These are phyloP conservation scores for Pythium myriotylum DNA, from an alignment of 352 stramenopile species.

Conservation along the genomic window DNA sequence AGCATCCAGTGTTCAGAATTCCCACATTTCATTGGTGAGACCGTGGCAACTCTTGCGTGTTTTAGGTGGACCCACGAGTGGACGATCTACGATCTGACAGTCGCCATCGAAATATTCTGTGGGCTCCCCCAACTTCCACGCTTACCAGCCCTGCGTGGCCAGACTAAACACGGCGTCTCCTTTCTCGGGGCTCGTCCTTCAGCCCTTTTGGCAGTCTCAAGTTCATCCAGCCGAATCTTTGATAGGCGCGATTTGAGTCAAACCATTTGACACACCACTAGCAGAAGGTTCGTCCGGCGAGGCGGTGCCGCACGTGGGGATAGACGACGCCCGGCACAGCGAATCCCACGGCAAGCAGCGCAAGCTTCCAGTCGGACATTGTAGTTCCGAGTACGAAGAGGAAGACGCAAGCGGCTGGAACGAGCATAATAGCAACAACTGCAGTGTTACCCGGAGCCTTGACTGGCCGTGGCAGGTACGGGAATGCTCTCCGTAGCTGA, in stretches of 20 bases:
- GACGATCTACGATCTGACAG: too few relatives aligned
- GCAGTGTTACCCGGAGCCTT: conserved; percentile 8
- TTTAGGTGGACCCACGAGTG: too few relatives aligned
- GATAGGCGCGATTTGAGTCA: conserved; percentile 31
- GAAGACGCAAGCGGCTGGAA: background rate
- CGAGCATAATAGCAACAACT: background rate
- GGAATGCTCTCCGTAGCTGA: conserved; percentile 55
- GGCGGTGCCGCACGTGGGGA: background rate
- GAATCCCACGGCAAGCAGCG: background rate
- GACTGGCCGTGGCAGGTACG: conserved; percentile 40
- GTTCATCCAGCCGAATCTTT: conserved; percentile 59
- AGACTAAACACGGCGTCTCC: too few relatives aligned
- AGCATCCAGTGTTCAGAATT: too few relatives aligned
- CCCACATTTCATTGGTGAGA: too few relatives aligned
- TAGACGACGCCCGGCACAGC: conserved; percentile 2
- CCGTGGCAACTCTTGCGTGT: too few relatives aligned
- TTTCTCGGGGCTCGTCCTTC: too few relatives aligned
- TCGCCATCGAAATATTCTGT: too few relatives aligned
- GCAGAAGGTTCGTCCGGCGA: background rate
- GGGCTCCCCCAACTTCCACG: too few relatives aligned
- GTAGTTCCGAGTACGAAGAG: background rate
- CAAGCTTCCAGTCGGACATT: background rate
- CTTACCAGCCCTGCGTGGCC: too few relatives aligned
- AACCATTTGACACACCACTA: background rate
- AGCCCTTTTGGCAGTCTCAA: too few relatives aligned